Evolutionary conservation across 2,329 filamentous ascomycete species (phyloP).

Genomic region (Diaporthe longicolla): DNA sequence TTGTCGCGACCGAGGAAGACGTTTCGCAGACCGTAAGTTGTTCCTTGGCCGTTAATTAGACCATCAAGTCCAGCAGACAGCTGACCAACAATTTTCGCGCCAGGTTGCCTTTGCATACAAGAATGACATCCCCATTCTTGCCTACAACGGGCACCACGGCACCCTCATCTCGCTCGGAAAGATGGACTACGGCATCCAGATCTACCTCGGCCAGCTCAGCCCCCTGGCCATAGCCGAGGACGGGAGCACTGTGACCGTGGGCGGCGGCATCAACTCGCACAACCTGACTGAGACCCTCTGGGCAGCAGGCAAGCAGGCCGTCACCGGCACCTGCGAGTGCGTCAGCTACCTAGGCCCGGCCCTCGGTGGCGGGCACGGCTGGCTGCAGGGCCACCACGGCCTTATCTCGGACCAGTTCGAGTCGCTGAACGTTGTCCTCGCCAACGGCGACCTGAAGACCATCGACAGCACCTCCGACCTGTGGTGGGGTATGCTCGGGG

Average conservation of each 20-base stretch:
- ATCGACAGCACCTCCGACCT: slow-evolving; percentile 61
- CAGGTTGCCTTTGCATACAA: slow-evolving; percentile 55
- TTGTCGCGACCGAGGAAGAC: slow-evolving; percentile 62
- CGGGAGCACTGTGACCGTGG: slow-evolving; percentile 61
- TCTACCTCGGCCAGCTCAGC: slow-evolving; percentile 61
- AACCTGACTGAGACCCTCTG: slow-evolving; percentile 63
- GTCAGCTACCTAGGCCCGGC: slow-evolving; percentile 58
- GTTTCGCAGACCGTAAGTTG: slow-evolving; percentile 50
- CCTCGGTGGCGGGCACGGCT: slow-evolving; percentile 71
- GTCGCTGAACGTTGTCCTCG: slow-evolving; percentile 66
- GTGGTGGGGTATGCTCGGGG: slow-evolving; percentile 70
- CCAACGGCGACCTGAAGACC: slow-evolving; percentile 59
- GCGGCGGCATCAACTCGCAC: slow-evolving; percentile 63
- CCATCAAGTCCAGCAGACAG: neutral
- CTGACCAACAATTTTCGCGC: neutral
- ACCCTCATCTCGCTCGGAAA: slow-evolving; percentile 62
- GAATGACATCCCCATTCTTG: slow-evolving; percentile 64
- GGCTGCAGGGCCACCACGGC: slow-evolving; percentile 67
- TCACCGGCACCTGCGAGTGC: slow-evolving; percentile 68
- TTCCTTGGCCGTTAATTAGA: neutral
- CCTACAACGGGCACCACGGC: slow-evolving; percentile 67
- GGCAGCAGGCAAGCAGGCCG: slow-evolving; percentile 63
- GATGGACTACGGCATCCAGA: slow-evolving; percentile 65
- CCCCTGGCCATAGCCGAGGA: slow-evolving; percentile 59
- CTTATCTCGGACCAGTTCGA: slow-evolving; percentile 68